A percentile compares a stretch with the other conserved stretches of the same genome.
phyloP scores from a whole-genome alignment of 257 asterid genomes.

The Avicennia marina region DNA sequence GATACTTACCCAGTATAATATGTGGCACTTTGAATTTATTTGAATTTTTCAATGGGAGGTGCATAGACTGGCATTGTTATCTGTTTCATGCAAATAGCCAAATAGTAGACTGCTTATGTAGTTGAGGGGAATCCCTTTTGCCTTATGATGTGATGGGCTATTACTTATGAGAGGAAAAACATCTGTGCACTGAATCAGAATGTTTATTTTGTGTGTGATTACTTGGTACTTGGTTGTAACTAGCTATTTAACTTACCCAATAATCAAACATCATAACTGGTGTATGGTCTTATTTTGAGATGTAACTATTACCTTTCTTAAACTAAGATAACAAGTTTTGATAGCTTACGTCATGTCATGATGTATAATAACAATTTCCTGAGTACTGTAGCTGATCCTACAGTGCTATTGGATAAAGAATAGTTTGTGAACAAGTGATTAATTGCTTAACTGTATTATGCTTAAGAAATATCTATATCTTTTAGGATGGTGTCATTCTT shows the following conservation, averaged over 20 bases:
- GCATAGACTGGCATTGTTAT: background rate
- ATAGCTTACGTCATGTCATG: background rate
- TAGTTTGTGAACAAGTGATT: background rate
- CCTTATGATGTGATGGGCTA: background rate
- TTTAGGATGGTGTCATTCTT: conserved; percentile 68
- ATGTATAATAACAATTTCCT: background rate
- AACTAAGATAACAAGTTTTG: background rate
- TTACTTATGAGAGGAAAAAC: background rate
- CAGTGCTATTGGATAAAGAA: background rate
- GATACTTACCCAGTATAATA: too few relatives aligned
- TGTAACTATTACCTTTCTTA: too few relatives aligned
- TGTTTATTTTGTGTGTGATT: background rate
- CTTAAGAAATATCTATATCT: conserved; percentile 9
- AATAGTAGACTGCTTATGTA: background rate
- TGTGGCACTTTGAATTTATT: too few relatives aligned
- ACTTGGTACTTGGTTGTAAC: background rate
- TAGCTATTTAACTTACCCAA: background rate
- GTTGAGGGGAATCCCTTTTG: background rate
- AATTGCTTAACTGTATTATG: conserved; percentile 1
- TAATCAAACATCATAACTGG: too few relatives aligned
- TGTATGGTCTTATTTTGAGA: too few relatives aligned
- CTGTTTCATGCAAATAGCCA: too few relatives aligned
- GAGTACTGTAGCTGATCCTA: background rate
- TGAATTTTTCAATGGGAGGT: background rate
- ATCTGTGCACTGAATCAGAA: background rate